Base-by-base conservation (phyloP, 352 stramenopile genomes). In the Globisporangium heterothallicum region DNA sequence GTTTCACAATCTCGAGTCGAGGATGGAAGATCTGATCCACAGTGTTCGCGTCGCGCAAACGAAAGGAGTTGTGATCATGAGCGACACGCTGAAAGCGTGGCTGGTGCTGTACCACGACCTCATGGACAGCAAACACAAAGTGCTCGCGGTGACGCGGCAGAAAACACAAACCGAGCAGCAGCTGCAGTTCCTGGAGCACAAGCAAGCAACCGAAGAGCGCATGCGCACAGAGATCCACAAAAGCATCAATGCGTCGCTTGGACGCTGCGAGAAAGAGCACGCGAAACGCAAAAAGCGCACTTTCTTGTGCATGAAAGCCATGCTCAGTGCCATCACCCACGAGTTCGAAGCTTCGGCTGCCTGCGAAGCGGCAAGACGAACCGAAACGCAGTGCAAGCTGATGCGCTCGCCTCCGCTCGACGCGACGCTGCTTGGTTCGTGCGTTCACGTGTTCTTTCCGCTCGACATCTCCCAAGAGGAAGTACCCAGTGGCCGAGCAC, bases 41-140 rank as follows among this genome's bases (percentile, higher is more conserved):
- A 68, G 56, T 3, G 41, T 72, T 10, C 48, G 63, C 13, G 16
- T 67, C 5, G 61, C 68, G 0, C 62, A 74, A 30, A 40, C 53
- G 0, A 78, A 72, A 60, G 65, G 68, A 6, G 24, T 49, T 4
- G 59, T 72, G 18, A 66, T 78, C 22, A 66, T 78, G 56, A 78
- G 74, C 26, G 68, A 74, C 42, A 52, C 63, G 2, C 41, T 61
- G 36, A 56, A 61, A 53, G 64, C 24, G 4, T 78, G 68, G 68
- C 42, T 61, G 14, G 48, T 64, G 16, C 26, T 67, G 21, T 70
- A 53, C 42, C 26, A 55, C 9, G 65, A 74, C 30, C 47, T 70
- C 38, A 60, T 70, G 5, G 30, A 42, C 4, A 51, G 42, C 26
- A 72, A 72, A 36, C 29, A 38, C 34, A 57, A 66, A 0, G 42